Evolutionary conservation across 2,329 filamentous ascomycete species (phyloP).

Genomic region (Aspergillus candidus): DNA sequence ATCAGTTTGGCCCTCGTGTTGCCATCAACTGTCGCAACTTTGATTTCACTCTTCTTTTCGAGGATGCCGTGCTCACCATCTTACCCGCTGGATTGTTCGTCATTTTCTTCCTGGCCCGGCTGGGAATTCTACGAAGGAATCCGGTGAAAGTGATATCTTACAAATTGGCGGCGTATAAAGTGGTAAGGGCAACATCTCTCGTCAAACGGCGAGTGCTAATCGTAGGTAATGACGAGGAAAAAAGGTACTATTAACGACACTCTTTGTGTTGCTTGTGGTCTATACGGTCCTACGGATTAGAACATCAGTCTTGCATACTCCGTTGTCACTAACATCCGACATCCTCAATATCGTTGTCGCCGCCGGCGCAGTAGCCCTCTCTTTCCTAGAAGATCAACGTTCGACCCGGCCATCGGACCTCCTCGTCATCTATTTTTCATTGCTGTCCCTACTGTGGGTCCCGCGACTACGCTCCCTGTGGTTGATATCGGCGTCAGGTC

Average conservation of each 20-base stretch:
- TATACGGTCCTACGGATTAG: neutral
- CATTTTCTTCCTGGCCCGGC: constrained; percentile 8
- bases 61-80: constrained; percentile 23
- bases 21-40: constrained; percentile 14
- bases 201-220: too few species aligned
- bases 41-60: constrained; percentile 30
- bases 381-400: constrained; percentile 21
- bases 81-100: constrained; percentile 19
- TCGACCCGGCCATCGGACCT: constrained; percentile 22
- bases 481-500: constrained; percentile 12
- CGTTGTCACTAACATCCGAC: neutral
- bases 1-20: too few species aligned
- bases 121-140: constrained; percentile 15
- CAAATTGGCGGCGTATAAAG: neutral
- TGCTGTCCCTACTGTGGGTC: constrained; percentile 38
- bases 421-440: constrained; percentile 36
- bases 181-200: too few species aligned
- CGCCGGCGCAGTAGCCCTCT: constrained; percentile 10
- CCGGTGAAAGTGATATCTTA: constrained; percentile 4
- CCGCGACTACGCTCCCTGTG: constrained; percentile 37
- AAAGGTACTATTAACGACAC: neutral
- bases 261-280: constrained; percentile 1
- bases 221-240: too few species aligned
- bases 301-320: neutral
- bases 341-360: constrained; percentile 1